These are phyloP conservation scores for Artemisia argyi DNA, from an alignment of 129 eudicot species.

Conservation along the genomic window DNA sequence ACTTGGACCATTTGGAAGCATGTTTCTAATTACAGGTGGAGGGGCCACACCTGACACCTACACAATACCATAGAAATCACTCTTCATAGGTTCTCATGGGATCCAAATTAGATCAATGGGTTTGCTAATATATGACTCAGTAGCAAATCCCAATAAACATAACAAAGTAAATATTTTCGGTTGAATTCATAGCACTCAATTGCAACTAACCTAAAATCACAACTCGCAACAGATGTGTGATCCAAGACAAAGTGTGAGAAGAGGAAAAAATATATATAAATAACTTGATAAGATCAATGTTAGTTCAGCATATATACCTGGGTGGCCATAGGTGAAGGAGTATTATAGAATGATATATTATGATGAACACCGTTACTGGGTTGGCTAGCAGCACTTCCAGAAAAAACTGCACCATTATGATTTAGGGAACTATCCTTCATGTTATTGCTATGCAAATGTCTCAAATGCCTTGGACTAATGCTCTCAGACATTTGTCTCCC, in stretches of 20 bases:
- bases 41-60: slow-evolving; percentile 94
- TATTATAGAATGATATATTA: slow-evolving; percentile 63
- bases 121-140: too few relatives aligned
- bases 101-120: too few relatives aligned
- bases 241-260: neutral
- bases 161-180: too few relatives aligned
- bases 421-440: slow-evolving; percentile 57
- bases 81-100: neutral
- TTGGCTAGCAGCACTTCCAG: slow-evolving; percentile 37
- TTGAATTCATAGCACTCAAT: too few relatives aligned
- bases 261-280: neutral
- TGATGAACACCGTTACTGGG: slow-evolving; percentile 58
- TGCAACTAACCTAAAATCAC: too few relatives aligned
- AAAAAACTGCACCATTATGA: slow-evolving; percentile 53
- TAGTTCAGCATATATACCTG: slow-evolving; percentile 54
- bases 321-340: slow-evolving; percentile 93
- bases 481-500: slow-evolving; percentile 53
- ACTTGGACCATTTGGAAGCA: slow-evolving; percentile 58
- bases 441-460: slow-evolving; percentile 45
- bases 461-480: slow-evolving; percentile 69
- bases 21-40: slow-evolving; percentile 81
- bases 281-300: neutral
- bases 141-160: slow-evolving; percentile 19
- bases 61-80: slow-evolving; percentile 19
- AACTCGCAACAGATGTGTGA: too few relatives aligned